These are phyloP conservation scores for Phytopythium helicoides DNA, from an alignment of 352 stramenopile species.

Conservation along the genomic window DNA sequence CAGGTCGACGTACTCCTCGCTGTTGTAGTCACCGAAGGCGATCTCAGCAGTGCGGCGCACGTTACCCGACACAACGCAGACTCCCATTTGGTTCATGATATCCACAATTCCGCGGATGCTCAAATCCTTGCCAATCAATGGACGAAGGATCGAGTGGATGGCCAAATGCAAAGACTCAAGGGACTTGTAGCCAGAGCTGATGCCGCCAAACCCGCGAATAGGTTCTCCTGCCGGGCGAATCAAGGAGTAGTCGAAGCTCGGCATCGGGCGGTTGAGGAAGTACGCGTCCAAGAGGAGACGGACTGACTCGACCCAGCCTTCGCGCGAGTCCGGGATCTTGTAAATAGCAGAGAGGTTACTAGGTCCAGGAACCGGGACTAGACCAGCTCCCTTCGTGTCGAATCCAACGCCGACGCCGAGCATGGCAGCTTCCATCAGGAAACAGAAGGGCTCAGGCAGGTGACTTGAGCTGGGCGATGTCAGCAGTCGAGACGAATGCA, in stretches of 20 bases:
- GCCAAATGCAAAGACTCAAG: conserved; percentile 71
- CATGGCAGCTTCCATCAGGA: conserved; percentile 95
- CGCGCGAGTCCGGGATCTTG: conserved; percentile 57
- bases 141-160: conserved; percentile 56
- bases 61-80: conserved; percentile 92
- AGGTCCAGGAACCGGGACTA: conserved; percentile 42
- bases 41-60: conserved; percentile 93
- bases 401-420: conserved; percentile 93
- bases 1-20: conserved; percentile 87
- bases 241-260: conserved; percentile 79
- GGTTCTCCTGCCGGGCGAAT: conserved; percentile 82
- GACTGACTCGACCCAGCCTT: conserved; percentile 89
- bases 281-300: conserved; percentile 82
- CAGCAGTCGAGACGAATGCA: conserved; percentile 89
- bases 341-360: conserved; percentile 18
- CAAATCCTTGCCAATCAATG: conserved; percentile 47
- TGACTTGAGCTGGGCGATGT: conserved; percentile 50
- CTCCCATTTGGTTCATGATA: conserved; percentile 91
- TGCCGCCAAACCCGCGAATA: conserved; percentile 90
- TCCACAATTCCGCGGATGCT: conserved; percentile 86
- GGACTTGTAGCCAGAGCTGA: conserved; percentile 80
- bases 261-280: conserved; percentile 43
- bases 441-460: conserved; percentile 89
- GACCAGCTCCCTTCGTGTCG: conserved; percentile 87
- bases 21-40: conserved; percentile 89